A percentile compares a stretch with the other conserved stretches of the same genome.
phyloP scores from a whole-genome alignment of 257 asterid genomes.

The Anisodus tanguticus region DNA sequence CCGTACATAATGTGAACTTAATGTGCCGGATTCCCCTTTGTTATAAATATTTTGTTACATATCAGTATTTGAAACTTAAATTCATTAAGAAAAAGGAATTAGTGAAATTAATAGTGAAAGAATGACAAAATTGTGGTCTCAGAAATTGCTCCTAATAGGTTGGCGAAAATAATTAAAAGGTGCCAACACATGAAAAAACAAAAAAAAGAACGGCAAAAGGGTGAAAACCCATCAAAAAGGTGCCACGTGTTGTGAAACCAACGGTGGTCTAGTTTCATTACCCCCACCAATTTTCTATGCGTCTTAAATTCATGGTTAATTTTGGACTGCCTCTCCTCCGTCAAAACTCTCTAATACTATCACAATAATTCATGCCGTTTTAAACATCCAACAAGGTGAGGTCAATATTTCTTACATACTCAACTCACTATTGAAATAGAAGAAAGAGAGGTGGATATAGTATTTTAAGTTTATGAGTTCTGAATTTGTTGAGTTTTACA shows the following conservation, averaged over 20 bases:
- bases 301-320: constrained; percentile 48
- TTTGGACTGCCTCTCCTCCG: constrained; percentile 19
- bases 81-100: not conserved
- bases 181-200: constrained; percentile 53
- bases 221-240: not conserved
- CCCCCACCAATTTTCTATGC: constrained; percentile 47
- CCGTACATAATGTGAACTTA: no score
- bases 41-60: no score
- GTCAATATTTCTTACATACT: constrained; percentile 64
- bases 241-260: constrained; percentile 53
- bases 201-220: constrained; percentile 43
- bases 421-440: constrained; percentile 18
- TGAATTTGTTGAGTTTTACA: no score
- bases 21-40: no score
- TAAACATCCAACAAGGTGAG: constrained; percentile 61
- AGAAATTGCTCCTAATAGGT: constrained; percentile 40
- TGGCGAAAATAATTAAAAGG: constrained; percentile 35
- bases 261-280: constrained; percentile 32
- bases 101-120: not conserved
- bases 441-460: no score
- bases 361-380: constrained; percentile 16
- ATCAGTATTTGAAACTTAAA: not conserved
- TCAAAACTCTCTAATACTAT: constrained; percentile 30
- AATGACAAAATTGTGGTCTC: constrained; percentile 44
- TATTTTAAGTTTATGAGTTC: no score